phyloP scores from a whole-genome alignment of 495 filamentous ascomycete genomes.

The Neurospora sp. region DNA sequence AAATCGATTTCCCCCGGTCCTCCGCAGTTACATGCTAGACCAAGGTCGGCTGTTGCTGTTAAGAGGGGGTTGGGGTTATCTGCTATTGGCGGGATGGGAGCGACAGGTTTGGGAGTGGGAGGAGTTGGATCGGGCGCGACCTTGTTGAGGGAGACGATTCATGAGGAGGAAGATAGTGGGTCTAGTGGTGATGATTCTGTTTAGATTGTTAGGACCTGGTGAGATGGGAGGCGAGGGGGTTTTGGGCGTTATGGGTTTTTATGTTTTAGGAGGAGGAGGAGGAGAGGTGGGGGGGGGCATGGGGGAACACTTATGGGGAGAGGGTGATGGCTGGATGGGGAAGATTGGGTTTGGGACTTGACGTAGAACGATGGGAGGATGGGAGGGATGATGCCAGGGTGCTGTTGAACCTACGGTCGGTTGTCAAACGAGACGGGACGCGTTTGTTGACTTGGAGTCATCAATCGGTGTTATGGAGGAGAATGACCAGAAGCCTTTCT shows the following conservation, averaged over 20 bases:
- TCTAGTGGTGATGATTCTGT: not conserved
- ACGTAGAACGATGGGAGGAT: no score
- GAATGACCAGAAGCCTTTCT: not conserved
- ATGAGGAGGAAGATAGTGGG: slow-evolving; percentile 45
- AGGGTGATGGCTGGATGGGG: no score
- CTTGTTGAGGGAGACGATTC: slow-evolving; percentile 47
- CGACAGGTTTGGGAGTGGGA: not conserved
- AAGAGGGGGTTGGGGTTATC: not conserved
- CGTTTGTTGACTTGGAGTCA: not conserved
- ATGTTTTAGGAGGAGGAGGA: no score
- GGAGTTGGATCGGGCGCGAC: slow-evolving; percentile 23
- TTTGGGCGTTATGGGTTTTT: no score
- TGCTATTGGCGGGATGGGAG: not conserved
- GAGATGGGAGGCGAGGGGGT: no score
- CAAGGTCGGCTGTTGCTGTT: not conserved
- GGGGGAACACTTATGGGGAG: no score
- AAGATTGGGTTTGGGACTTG: no score
- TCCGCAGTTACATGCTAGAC: not conserved
- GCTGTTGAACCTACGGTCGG: no score
- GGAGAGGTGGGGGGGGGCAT: no score
- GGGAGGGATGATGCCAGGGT: no score
- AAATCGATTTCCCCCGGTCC: not conserved
- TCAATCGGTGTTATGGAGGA: not conserved
- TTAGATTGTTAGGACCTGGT: not conserved
- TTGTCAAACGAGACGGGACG: no score